These are phyloP conservation scores for Hamamelis virginiana DNA, from an alignment of 164 flowering plant genomes.

Conservation along the genomic window DNA sequence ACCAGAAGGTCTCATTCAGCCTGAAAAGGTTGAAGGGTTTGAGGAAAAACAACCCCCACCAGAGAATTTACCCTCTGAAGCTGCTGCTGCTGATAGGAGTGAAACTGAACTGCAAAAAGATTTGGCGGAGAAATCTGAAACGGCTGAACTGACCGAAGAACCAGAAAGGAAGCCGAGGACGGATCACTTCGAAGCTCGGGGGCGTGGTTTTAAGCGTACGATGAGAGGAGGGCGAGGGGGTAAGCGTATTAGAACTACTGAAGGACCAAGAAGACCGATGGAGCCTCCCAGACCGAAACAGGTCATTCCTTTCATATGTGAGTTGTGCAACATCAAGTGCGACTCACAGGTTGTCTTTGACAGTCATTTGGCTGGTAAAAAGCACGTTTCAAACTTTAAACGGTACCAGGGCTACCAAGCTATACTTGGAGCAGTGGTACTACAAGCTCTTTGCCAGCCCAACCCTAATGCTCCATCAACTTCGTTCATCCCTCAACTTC, in stretches of 20 bases:
- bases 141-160: slow-evolving; percentile 18
- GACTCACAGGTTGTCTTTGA: slow-evolving; percentile 51
- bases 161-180: slow-evolving; percentile 13
- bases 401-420: slow-evolving; percentile 40
- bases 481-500: slow-evolving; percentile 10
- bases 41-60: slow-evolving; percentile 13
- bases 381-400: slow-evolving; percentile 42
- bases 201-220: slow-evolving; percentile 35
- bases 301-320: slow-evolving; percentile 38
- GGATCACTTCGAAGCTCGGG: slow-evolving; percentile 23
- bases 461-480: slow-evolving; percentile 19
- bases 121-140: slow-evolving; percentile 12
- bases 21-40: slow-evolving; percentile 12
- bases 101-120: slow-evolving; percentile 21
- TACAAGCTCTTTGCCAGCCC: slow-evolving; percentile 34
- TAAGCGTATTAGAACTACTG: slow-evolving; percentile 27
- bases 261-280: slow-evolving; percentile 17
- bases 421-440: slow-evolving; percentile 24
- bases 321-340: slow-evolving; percentile 54
- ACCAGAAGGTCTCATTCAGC: slow-evolving; percentile 17
- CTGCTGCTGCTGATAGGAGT: slow-evolving; percentile 9
- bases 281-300: slow-evolving; percentile 38
- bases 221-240: slow-evolving; percentile 38
- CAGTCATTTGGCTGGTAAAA: slow-evolving; percentile 54
- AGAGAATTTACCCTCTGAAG: slow-evolving; percentile 14